Percentiles rank a stretch among this genome's conserved stretches.
phyloP scores from a whole-genome alignment of 768 basidiomycete genomes.

The Pleurotus djamor region DNA sequence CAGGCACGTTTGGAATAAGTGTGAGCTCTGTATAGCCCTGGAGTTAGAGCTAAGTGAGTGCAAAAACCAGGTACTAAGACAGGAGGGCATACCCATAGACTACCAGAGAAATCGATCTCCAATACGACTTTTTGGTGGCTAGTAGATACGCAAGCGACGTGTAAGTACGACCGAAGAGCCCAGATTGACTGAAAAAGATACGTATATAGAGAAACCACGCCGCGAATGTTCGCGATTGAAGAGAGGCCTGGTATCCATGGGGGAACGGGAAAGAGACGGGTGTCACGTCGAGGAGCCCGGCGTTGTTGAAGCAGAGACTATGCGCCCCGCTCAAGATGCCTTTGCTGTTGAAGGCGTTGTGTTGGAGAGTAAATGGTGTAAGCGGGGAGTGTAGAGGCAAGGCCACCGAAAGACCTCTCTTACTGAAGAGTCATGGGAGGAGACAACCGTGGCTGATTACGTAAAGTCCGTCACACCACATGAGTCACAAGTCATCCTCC shows the following conservation, averaged over 20 bases:
- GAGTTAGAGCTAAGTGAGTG: neutral
- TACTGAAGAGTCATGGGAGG: conserved; percentile 30
- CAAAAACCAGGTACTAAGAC: conserved; percentile 7
- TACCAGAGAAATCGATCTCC: conserved; percentile 90
- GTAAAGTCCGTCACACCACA: neutral
- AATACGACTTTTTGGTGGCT: conserved; percentile 95
- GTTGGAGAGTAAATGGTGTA: conserved; percentile 8
- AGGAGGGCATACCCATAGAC: conserved; percentile 64
- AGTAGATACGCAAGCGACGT: conserved; percentile 58
- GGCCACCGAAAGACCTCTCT: conserved; percentile 15
- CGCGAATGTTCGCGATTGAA: conserved; percentile 73
- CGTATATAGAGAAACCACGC: conserved; percentile 90
- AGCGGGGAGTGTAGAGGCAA: conserved; percentile 23
- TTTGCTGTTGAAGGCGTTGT: conserved; percentile 17
- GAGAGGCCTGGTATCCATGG: conserved; percentile 35
- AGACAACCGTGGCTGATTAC: conserved; percentile 12
- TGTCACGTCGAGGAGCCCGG: neutral
- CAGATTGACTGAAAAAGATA: conserved; percentile 32
- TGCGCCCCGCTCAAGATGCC: neutral
- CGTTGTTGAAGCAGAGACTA: neutral
- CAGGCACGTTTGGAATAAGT: conserved; percentile 74
- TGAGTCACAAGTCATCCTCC: conserved; percentile 2
- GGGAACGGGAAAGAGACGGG: neutral
- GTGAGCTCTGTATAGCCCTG: conserved; percentile 96
- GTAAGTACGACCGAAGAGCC: conserved; percentile 32